Conservation (phyloP, 176 grass and related monocot species). For the Lolium perenne region DNA sequence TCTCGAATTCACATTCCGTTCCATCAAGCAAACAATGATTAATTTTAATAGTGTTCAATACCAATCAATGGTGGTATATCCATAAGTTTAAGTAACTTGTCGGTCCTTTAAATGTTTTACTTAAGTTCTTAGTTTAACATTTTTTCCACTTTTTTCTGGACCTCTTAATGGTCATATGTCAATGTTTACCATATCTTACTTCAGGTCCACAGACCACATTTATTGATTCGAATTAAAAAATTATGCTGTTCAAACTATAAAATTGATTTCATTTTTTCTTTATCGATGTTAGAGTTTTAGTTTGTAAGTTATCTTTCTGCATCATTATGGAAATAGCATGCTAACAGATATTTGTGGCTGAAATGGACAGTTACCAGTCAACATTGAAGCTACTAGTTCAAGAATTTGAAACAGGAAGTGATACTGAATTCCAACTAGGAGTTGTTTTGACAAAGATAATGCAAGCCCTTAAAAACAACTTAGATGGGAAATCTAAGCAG, state of each 20-base stretch:
- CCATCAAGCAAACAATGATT: constrained; percentile 3
- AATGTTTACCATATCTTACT: constrained; percentile 21
- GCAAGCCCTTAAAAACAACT: constrained; percentile 86
- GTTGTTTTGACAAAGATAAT: constrained; percentile 71
- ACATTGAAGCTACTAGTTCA: constrained; percentile 80
- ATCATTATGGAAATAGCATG: constrained; percentile 17
- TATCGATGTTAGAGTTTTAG: background rate
- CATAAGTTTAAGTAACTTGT: constrained; percentile 7
- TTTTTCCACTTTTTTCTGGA: background rate
- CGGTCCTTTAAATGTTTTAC: background rate
- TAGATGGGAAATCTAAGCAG: constrained; percentile 80
- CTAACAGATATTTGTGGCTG: constrained; percentile 33
- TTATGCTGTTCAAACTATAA: background rate
- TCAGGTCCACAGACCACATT: background rate
- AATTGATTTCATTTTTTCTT: background rate
- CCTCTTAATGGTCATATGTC: constrained; percentile 23
- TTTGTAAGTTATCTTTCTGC: constrained; percentile 26
- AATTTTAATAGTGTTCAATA: constrained; percentile 22
- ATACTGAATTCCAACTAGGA: constrained; percentile 67
- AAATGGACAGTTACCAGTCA: constrained; percentile 66
- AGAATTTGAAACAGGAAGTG: constrained; percentile 59
- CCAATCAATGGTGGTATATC: background rate
- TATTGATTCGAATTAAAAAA: constrained; percentile 18
- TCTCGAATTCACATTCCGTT: constrained; percentile 3
- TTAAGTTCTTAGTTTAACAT: background rate